Conservation (phyloP, 1,284 basidiomycete species). For the Tilletia indica region DNA sequence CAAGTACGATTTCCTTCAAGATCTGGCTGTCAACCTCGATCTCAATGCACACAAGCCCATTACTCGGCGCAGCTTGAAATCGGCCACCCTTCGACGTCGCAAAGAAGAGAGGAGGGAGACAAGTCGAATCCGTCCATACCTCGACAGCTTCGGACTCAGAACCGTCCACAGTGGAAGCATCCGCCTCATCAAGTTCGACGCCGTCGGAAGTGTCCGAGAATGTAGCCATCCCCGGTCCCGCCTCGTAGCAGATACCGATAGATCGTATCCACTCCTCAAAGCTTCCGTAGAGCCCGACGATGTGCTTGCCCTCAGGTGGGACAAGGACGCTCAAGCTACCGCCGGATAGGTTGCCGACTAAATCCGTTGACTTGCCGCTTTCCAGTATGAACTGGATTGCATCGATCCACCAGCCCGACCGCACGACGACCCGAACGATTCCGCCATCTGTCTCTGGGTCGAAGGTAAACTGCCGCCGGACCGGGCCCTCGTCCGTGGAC, state of each 20-base stretch:
- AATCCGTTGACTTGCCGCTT: conserved; percentile 27
- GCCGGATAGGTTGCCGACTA: conserved; percentile 29
- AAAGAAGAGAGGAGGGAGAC: neutral
- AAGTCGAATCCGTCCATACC: conserved; percentile 32
- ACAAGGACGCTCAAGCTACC: conserved; percentile 30
- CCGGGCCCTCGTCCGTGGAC: neutral
- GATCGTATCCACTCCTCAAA: conserved; percentile 3
- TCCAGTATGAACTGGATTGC: conserved; percentile 30
- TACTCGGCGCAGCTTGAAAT: neutral
- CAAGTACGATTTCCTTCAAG: neutral
- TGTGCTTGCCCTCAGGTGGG: conserved; percentile 22
- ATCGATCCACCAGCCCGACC: conserved; percentile 35
- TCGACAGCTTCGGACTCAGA: conserved; percentile 15
- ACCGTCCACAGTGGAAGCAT: too few relatives aligned
- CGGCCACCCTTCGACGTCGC: neutral
- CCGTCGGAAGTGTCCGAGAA: too few relatives aligned
- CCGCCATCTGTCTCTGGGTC: conserved; percentile 19
- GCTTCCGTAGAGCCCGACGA: conserved; percentile 29
- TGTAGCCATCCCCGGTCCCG: neutral
- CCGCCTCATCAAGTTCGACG: too few relatives aligned
- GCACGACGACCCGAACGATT: conserved; percentile 27
- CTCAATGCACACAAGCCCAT: neutral
- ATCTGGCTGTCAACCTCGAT: neutral
- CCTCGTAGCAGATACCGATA: conserved; percentile 1
- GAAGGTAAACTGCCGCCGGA: neutral